Conservation (phyloP, 495 filamentous ascomycete species). For the Penicillium pancosmium region DNA sequence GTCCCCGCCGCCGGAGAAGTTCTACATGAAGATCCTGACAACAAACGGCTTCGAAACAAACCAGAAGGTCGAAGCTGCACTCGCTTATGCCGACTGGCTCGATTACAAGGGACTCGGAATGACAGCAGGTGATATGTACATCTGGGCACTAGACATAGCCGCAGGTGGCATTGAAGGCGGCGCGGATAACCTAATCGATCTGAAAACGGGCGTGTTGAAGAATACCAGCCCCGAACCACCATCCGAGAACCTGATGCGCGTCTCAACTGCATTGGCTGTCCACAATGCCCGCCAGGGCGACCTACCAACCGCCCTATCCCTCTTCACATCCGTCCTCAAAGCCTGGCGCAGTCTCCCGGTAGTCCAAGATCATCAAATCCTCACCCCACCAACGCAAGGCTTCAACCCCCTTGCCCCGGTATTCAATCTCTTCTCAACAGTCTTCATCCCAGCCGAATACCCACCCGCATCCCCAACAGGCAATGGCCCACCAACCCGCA, state of each 20-base stretch:
- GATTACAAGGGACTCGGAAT: conserved; percentile 68
- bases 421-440: conserved; percentile 36
- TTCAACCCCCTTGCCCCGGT: conserved; percentile 50
- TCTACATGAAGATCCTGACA: conserved; percentile 77
- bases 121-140: conserved; percentile 68
- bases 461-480: conserved; percentile 68
- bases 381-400: conserved; percentile 52
- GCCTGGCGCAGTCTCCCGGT: conserved; percentile 57
- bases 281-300: conserved; percentile 71
- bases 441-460: conserved; percentile 59
- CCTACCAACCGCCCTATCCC: conserved; percentile 69
- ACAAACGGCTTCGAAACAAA: conserved; percentile 72
- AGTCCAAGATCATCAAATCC: conserved; percentile 34
- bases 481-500: conserved; percentile 62
- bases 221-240: conserved; percentile 52
- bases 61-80: conserved; percentile 75
- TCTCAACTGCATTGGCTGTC: conserved; percentile 75
- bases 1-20: conserved; percentile 65
- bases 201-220: conserved; percentile 60
- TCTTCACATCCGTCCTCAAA: conserved; percentile 81
- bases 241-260: conserved; percentile 70
- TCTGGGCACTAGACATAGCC: conserved; percentile 72
- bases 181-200: conserved; percentile 56
- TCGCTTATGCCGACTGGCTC: conserved; percentile 82
- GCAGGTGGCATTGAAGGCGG: conserved; percentile 48